These are phyloP conservation scores for Fonsecaea monophora DNA, from an alignment of 2,329 filamentous ascomycete genomes.

Conservation along the genomic window DNA sequence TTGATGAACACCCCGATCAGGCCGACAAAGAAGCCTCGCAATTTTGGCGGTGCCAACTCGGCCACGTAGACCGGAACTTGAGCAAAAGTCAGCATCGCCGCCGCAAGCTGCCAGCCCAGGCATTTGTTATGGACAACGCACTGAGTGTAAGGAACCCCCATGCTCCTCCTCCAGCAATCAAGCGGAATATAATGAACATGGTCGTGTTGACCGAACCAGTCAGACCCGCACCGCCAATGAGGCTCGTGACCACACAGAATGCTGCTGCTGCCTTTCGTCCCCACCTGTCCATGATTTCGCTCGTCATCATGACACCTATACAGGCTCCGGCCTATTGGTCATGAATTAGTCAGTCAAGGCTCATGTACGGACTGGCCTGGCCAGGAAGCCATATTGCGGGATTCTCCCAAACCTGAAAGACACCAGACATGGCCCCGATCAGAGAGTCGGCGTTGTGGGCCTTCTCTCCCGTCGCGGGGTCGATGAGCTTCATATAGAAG, in stretches of 20 bases:
- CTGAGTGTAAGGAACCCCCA: constrained; percentile 10
- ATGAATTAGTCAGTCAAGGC: neutral
- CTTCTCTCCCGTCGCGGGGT: neutral
- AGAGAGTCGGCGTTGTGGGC: neutral
- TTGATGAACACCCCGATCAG: constrained; percentile 5
- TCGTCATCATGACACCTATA: constrained; percentile 1
- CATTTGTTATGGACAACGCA: neutral
- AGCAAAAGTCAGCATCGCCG: neutral
- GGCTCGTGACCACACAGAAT: neutral
- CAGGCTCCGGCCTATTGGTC: constrained; percentile 4
- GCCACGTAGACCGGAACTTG: neutral
- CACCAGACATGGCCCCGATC: constrained; percentile 17
- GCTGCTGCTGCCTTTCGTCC: constrained; percentile 31
- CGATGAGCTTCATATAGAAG: constrained; percentile 35
- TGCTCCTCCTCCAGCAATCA: constrained; percentile 1
- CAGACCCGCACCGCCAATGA: neutral
- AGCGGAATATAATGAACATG: constrained; percentile 42
- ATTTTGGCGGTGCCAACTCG: constrained; percentile 20
- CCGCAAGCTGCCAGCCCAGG: neutral
- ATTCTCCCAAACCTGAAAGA: neutral
- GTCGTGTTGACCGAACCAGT: constrained; percentile 7
- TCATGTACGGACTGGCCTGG: too few relatives aligned
- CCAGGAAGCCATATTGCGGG: too few relatives aligned
- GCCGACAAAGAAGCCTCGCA: constrained; percentile 20
- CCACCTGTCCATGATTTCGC: constrained; percentile 41